phyloP scores from a whole-genome alignment of 805 yeast genomes.

The Ogataea pignaliae region DNA sequence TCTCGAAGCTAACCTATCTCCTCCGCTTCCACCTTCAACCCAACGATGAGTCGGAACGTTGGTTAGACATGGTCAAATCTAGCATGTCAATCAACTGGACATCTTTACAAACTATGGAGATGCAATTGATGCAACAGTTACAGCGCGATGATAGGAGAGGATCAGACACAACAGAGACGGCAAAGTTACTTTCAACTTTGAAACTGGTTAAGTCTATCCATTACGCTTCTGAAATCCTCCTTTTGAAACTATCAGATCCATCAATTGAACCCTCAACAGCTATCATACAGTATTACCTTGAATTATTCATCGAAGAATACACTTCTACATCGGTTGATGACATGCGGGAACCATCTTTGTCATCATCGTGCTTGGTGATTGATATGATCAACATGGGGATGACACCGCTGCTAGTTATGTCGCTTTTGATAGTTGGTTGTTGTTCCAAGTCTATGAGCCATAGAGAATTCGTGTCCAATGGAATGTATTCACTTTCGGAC shows the following conservation, averaged over 20 bases:
- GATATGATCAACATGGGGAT: neutral
- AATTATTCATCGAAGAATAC: constrained; percentile 18
- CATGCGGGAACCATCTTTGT: neutral
- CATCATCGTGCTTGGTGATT: neutral
- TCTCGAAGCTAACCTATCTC: constrained; percentile 36
- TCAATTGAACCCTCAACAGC: constrained; percentile 17
- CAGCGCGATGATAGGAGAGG: too few relatives aligned
- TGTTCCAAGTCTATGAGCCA: constrained; percentile 20
- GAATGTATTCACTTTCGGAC: constrained; percentile 13
- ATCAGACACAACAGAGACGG: neutral
- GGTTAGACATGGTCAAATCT: constrained; percentile 13
- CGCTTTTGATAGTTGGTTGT: constrained; percentile 28
- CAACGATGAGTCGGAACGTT: neutral
- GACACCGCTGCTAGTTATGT: constrained; percentile 9
- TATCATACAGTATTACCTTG: constrained; percentile 24
- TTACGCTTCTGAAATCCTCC: constrained; percentile 25
- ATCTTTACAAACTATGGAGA: constrained; percentile 27
- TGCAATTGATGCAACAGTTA: constrained; percentile 17
- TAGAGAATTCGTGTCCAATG: constrained; percentile 25
- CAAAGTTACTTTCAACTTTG: constrained; percentile 4
- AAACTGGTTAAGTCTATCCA: constrained; percentile 21
- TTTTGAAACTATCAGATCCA: constrained; percentile 19
- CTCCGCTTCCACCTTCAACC: constrained; percentile 13
- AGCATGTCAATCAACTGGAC: constrained; percentile 28
- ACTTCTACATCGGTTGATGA: constrained; percentile 1